phyloP scores from a whole-genome alignment of 1,139 yeast genomes.

The Lipomyces yarrowii region DNA sequence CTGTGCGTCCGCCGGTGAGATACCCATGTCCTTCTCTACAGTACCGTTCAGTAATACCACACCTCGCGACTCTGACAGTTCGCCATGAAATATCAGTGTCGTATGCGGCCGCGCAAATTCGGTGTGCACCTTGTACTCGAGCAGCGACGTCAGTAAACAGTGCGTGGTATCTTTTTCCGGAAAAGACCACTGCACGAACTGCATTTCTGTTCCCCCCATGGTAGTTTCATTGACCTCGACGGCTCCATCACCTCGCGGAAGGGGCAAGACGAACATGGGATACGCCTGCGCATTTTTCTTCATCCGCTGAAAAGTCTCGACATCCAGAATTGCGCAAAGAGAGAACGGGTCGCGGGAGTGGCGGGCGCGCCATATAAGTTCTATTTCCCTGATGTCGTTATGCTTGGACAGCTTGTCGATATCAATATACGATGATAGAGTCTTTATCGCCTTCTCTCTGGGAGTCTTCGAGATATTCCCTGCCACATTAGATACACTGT shows the following conservation, averaged over 20 bases:
- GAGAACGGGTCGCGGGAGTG: conserved; percentile 64
- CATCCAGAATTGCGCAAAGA: conserved; percentile 65
- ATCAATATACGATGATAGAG: conserved; percentile 69
- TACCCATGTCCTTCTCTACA: conserved; percentile 69
- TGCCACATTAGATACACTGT: background rate
- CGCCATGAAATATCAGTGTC: conserved; percentile 84
- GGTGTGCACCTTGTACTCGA: conserved; percentile 87
- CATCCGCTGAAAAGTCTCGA: conserved; percentile 60
- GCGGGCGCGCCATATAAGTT: conserved; percentile 86
- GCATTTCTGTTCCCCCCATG: conserved; percentile 70
- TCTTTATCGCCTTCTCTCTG: conserved; percentile 58
- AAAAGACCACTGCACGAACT: conserved; percentile 91
- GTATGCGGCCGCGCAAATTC: conserved; percentile 97
- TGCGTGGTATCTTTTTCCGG: conserved; percentile 85
- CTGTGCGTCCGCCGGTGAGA: conserved; percentile 72
- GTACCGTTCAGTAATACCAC: conserved; percentile 86
- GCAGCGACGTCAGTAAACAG: conserved; percentile 87
- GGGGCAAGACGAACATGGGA: conserved; percentile 58
- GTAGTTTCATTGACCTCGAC: conserved; percentile 26
- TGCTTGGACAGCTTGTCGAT: conserved; percentile 60
- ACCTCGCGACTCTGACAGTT: conserved; percentile 62
- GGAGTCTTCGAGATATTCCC: conserved; percentile 24
- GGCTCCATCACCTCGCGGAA: conserved; percentile 43
- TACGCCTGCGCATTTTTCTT: conserved; percentile 68
- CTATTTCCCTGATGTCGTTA: conserved; percentile 66